Base-by-base conservation (phyloP, 495 filamentous ascomycete species). In the Schizothecium vesticola region DNA sequence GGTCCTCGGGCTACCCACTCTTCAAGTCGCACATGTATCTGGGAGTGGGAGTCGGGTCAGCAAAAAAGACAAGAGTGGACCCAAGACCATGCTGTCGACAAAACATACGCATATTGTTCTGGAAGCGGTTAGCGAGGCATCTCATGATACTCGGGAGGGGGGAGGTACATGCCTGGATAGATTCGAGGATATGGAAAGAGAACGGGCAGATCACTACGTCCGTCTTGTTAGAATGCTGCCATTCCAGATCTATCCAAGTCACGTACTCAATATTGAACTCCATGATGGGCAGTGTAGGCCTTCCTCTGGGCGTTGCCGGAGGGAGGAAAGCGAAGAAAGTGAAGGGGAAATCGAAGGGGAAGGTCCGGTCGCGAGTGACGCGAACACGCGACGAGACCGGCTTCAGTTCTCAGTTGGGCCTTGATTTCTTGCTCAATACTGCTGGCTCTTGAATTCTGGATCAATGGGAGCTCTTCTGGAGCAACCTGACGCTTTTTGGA, bases 21-120 rank as follows among this genome's bases (percentile, higher is more conserved):
- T 99, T 99, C 79, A 99, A 87, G 83, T 97, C 96, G 73, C 91
- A 94, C 95, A 99, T 99, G 81, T 99, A 99, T 70, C 89, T 88
- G 64, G 22, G 19, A 22, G n/a, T 29, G 19, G 25, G 3, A 64
- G 16, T 21, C 59, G 24, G 8, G 22, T 59, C 67, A 61, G 73
- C 59, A 63, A 23, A 6, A 26, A 21, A 56, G 10, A 23, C 63
- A n/a, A 1, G 7, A 23, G n/a, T 23, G 16, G 29, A 26, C 3
- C 3, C 11, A 12, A 56, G 12, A 1, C 23, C 7, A 31, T 36
- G 28, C 25, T 36, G 16, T 16, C 26, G 3, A 8, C 6, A 31
- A 24, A 24, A 81, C 85, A 65, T 83, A 88, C 83, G 87, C 93
- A 96, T 96, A 97, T 90, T 97, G 93, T 77, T 97, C 93, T 82